A percentile compares a stretch with the other conserved stretches of the same genome.
These are phyloP conservation scores for Fusarium nodosum DNA, from an alignment of 2,329 filamentous ascomycete species.

Conservation along the genomic window DNA sequence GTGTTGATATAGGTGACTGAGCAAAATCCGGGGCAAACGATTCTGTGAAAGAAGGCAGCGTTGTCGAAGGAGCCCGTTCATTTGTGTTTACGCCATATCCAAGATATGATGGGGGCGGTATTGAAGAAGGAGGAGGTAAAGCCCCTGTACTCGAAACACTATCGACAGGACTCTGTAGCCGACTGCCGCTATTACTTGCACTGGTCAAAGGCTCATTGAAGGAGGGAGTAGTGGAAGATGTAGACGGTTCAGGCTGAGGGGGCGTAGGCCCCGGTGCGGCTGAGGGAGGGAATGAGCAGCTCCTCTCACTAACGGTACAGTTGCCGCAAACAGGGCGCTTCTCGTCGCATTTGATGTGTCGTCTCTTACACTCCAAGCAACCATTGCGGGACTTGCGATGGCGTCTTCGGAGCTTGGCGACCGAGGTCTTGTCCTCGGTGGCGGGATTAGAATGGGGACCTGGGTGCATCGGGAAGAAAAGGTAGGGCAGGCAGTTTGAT, in stretches of 20 bases:
- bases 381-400: slow-evolving; percentile 60
- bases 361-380: slow-evolving; percentile 58
- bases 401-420: slow-evolving; percentile 53
- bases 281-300: slow-evolving; percentile 54
- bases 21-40: slow-evolving; percentile 31
- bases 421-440: slow-evolving; percentile 29
- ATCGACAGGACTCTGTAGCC: slow-evolving; percentile 43
- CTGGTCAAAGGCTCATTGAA: slow-evolving; percentile 13
- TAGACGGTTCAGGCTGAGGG: slow-evolving; percentile 17
- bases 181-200: slow-evolving; percentile 15
- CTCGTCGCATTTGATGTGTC: slow-evolving; percentile 61
- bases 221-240: neutral
- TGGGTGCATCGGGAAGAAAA: slow-evolving; percentile 37
- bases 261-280: slow-evolving; percentile 18
- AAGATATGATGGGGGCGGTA: slow-evolving; percentile 36
- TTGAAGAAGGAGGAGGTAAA: slow-evolving; percentile 22
- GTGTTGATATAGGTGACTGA: slow-evolving; percentile 30
- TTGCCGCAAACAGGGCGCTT: slow-evolving; percentile 57
- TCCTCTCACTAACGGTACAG: slow-evolving; percentile 55
- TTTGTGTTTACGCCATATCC: slow-evolving; percentile 10
- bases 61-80: slow-evolving; percentile 34
- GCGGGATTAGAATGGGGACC: slow-evolving; percentile 36
- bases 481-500: neutral
- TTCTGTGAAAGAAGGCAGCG: slow-evolving; percentile 45
- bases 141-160: slow-evolving; percentile 38